A percentile compares a stretch with the other conserved stretches of the same genome.
Conservation (phyloP, 1,284 basidiomycete species). For the Cystobasidium slooffiae region DNA sequence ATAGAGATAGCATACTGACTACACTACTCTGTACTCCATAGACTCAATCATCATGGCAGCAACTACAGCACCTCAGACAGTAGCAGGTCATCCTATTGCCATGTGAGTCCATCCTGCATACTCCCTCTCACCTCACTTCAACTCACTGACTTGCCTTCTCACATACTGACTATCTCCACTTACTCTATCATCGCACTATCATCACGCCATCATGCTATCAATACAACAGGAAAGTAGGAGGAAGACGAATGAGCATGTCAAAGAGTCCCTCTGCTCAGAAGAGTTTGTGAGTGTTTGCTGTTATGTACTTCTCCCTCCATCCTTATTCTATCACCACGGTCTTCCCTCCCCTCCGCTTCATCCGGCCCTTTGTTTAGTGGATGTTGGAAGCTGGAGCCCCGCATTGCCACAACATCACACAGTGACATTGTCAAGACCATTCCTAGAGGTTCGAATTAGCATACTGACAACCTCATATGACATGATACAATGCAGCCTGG, state of each 20-base stretch:
- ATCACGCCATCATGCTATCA: not conserved
- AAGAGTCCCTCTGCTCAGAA: conserved; percentile 37
- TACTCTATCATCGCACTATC: no score
- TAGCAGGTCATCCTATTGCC: conserved; percentile 39
- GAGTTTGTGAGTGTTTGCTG: conserved; percentile 31
- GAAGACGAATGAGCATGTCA: conserved; percentile 28
- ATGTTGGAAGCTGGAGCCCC: conserved; percentile 19
- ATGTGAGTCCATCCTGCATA: conserved; percentile 27
- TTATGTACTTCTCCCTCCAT: not conserved
- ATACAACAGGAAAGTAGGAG: conserved; percentile 37
- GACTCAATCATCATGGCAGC: conserved; percentile 21
- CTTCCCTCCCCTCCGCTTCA: not conserved
- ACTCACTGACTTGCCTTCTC: conserved; percentile 11
- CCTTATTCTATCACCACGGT: not conserved
- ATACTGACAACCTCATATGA: no score
- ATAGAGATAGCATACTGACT: no score
- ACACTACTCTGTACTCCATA: no score
- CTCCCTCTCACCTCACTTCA: not conserved
- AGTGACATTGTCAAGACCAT: not conserved
- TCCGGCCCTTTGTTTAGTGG: not conserved
- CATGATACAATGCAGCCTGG: conserved; percentile 6
- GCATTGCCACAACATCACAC: not conserved
- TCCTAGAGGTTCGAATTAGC: not conserved
- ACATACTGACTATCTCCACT: not conserved
- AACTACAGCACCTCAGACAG: conserved; percentile 16